These are phyloP conservation scores for Fusarium cicatricum DNA, from an alignment of 2,329 filamentous ascomycete genomes.

Conservation along the genomic window DNA sequence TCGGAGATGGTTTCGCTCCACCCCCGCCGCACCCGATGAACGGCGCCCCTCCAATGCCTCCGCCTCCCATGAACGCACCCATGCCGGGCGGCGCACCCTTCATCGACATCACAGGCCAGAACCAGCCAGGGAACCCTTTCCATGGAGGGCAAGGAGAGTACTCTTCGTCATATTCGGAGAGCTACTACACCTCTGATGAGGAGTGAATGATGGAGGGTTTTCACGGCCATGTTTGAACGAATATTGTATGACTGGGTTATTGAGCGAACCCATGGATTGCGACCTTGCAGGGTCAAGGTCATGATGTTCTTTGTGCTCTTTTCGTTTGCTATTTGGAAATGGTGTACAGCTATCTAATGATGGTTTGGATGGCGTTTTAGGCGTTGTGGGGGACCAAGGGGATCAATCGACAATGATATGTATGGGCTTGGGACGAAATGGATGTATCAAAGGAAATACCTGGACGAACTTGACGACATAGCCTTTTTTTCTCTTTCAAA, in stretches of 20 bases:
- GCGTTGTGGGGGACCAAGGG: slow-evolving; percentile 17
- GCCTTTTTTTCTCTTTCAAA: slow-evolving; percentile 5
- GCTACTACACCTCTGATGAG: slow-evolving; percentile 17
- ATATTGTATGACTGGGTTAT: slow-evolving; percentile 1
- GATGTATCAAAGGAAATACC: slow-evolving; percentile 13
- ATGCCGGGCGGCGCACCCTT: slow-evolving; percentile 33
- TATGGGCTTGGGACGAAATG: background rate
- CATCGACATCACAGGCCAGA: slow-evolving; percentile 37
- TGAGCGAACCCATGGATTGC: slow-evolving; percentile 1
- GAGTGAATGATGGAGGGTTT: background rate
- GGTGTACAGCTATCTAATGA: slow-evolving; percentile 29
- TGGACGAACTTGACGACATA: background rate
- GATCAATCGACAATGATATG: slow-evolving; percentile 2
- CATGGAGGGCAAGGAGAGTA: slow-evolving; percentile 9
- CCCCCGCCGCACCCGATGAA: slow-evolving; percentile 18
- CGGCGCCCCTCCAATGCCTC: slow-evolving; percentile 28
- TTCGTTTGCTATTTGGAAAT: slow-evolving; percentile 3
- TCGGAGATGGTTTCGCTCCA: slow-evolving; percentile 19
- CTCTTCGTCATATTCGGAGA: slow-evolving; percentile 3
- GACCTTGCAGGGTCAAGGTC: background rate
- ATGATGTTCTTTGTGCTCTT: background rate
- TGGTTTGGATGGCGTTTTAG: slow-evolving; percentile 20
- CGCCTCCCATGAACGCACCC: slow-evolving; percentile 28
- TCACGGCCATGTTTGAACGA: background rate
- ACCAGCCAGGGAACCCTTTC: slow-evolving; percentile 29